Evolutionary conservation across 306 rosid genomes (phyloP).

Genomic region (Rubus idaeus): DNA sequence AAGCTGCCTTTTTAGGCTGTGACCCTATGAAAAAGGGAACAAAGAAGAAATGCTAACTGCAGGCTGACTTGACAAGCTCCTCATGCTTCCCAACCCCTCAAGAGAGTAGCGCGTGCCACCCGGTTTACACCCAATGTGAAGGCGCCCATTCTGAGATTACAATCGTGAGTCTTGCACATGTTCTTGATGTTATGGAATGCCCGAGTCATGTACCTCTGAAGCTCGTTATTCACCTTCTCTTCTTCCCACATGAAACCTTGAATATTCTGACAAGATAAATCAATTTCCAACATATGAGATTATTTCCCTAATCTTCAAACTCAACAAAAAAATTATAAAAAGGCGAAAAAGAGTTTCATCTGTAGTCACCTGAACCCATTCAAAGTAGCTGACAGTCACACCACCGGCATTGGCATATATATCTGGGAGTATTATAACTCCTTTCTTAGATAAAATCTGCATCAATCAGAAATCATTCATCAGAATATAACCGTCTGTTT

Average conservation of each 20-base stretch:
- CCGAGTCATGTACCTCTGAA: conserved; percentile 49
- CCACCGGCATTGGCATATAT: conserved; percentile 60
- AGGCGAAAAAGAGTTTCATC: neutral
- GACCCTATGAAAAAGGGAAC: neutral
- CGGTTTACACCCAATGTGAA: conserved; percentile 55
- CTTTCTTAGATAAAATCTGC: conserved; percentile 61
- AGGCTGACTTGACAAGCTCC: conserved; percentile 6
- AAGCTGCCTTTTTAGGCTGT: neutral
- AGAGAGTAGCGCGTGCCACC: conserved; percentile 53
- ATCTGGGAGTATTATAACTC: conserved; percentile 51
- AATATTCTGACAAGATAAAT: conserved; percentile 38
- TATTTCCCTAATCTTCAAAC: neutral
- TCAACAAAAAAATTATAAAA: neutral
- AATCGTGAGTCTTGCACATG: conserved; percentile 56
- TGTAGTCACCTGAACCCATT: conserved; percentile 64
- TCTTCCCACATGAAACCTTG: conserved; percentile 64
- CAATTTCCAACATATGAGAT: neutral
- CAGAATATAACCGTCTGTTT: neutral
- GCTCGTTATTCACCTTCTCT: conserved; percentile 57
- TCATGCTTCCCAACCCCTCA: conserved; percentile 64
- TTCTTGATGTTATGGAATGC: conserved; percentile 47
- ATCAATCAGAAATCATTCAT: conserved; percentile 16
- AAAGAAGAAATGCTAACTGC: conserved; percentile 11
- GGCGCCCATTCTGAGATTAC: conserved; percentile 62
- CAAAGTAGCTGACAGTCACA: conserved; percentile 59